A percentile compares a stretch with the other conserved stretches of the same genome.
Conservation (phyloP, 164 flowering plant genomes). For the Magnolia sinica region DNA sequence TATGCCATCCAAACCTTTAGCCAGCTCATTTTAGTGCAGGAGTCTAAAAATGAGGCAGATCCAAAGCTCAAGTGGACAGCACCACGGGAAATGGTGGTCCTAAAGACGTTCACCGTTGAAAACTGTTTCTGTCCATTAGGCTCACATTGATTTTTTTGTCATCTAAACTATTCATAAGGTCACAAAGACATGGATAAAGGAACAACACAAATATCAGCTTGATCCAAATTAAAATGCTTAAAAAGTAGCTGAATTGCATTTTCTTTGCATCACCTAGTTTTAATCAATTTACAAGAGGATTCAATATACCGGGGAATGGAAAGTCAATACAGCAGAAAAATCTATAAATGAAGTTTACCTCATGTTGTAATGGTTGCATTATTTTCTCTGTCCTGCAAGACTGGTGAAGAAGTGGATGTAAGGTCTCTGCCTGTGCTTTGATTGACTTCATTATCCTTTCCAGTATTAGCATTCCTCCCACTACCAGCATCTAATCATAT, state of each 20-base stretch:
- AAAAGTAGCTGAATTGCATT: not conserved
- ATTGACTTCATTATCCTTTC: constrained; percentile 48
- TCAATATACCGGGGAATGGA: not conserved
- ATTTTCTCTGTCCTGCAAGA: constrained; percentile 38
- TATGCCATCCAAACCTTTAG: too few species aligned
- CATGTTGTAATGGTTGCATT: constrained; percentile 30
- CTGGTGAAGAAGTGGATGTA: constrained; percentile 23
- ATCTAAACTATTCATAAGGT: too few species aligned
- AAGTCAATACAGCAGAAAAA: not conserved
- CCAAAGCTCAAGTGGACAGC: too few species aligned
- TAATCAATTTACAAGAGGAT: not conserved
- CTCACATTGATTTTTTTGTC: too few species aligned
- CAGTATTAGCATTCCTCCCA: constrained; percentile 42
- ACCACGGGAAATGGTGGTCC: too few species aligned
- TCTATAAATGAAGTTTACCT: constrained; percentile 27
- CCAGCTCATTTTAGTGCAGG: too few species aligned
- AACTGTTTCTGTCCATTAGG: too few species aligned
- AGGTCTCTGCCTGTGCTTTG: constrained; percentile 26
- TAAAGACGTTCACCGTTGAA: too few species aligned
- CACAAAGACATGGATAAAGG: too few species aligned
- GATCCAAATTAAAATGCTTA: not conserved
- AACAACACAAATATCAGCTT: too few species aligned
- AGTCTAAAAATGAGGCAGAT: too few species aligned
- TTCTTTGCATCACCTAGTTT: not conserved
- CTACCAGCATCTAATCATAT: constrained; percentile 52